phyloP scores from a whole-genome alignment of 2,329 filamentous ascomycete species.

The Pseudogymnoascus sp. region DNA sequence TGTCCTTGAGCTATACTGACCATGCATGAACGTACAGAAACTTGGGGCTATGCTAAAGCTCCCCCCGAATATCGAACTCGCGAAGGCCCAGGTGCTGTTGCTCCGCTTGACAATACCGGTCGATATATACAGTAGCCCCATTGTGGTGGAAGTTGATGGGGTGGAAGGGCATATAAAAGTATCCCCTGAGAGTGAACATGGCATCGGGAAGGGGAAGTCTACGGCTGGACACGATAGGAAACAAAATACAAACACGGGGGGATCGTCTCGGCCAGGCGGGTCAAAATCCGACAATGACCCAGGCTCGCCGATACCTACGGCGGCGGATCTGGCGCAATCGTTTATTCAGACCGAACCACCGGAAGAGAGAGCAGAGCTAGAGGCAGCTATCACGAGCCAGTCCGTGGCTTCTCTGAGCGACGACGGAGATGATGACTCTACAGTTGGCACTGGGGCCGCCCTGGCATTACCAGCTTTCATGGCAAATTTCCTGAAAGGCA shows the following conservation, averaged over 20 bases:
- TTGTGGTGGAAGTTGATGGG: slow-evolving; percentile 73
- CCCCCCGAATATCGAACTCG: slow-evolving; percentile 62
- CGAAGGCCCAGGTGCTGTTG: slow-evolving; percentile 65
- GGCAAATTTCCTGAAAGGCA: slow-evolving; percentile 64
- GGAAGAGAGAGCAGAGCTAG: slow-evolving; percentile 58
- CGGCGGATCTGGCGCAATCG: slow-evolving; percentile 67
- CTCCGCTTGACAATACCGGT: slow-evolving; percentile 79
- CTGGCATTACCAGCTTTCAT: slow-evolving; percentile 65
- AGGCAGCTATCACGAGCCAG: slow-evolving; percentile 60
- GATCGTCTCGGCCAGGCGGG: background rate
- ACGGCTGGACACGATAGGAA: slow-evolving; percentile 28
- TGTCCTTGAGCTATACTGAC: background rate
- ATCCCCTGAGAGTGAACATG: slow-evolving; percentile 25
- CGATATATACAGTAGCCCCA: slow-evolving; percentile 79
- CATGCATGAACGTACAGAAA: slow-evolving; percentile 50
- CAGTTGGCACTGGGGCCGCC: slow-evolving; percentile 62
- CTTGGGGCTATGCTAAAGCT: slow-evolving; percentile 67
- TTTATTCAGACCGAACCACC: slow-evolving; percentile 67
- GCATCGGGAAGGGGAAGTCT: slow-evolving; percentile 27
- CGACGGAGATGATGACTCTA: slow-evolving; percentile 54
- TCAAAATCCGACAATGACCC: slow-evolving; percentile 15
- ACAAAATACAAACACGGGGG: slow-evolving; percentile 13
- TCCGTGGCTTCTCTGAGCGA: slow-evolving; percentile 56
- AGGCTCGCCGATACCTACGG: slow-evolving; percentile 52
- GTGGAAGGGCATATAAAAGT: slow-evolving; percentile 64